Evolutionary conservation across 73 alveolate species (phyloP).

Genomic region (Symbiodinium natans): DNA sequence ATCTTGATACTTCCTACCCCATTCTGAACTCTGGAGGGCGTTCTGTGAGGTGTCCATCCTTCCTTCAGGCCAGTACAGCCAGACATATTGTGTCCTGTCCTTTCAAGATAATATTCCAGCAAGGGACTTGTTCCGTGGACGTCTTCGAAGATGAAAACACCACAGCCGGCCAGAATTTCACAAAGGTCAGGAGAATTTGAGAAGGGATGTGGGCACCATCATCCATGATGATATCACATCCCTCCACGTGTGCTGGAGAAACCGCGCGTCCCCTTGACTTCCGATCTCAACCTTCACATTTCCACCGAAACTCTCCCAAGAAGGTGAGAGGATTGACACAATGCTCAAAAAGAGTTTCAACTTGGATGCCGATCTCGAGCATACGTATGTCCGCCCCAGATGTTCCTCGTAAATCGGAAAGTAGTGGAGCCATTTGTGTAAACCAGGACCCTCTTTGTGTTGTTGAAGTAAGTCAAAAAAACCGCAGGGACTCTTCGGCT

Average conservation of each 20-base stretch:
- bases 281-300: conserved; percentile 36
- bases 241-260: not conserved
- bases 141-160: conserved; percentile 13
- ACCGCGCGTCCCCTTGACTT: not conserved
- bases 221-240: conserved; percentile 26
- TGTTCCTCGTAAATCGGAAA: conserved; percentile 40
- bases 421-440: conserved; percentile 27
- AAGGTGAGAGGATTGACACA: not conserved
- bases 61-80: not conserved
- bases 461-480: not conserved
- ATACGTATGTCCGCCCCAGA: not conserved
- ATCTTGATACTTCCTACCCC: conserved; percentile 20
- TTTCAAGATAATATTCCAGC: not conserved
- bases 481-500: not conserved
- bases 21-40: not conserved
- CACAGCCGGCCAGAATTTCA: not conserved
- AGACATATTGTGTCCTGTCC: not conserved
- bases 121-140: conserved; percentile 12
- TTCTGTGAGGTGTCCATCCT: not conserved
- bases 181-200: conserved; percentile 33
- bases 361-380: conserved; percentile 37
- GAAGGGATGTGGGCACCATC: conserved; percentile 34
- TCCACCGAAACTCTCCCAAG: conserved; percentile 7
- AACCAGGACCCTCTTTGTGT: conserved; percentile 9
- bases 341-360: conserved; percentile 5